A percentile compares a stretch with the other conserved stretches of the same genome.
Conservation (phyloP, 2,329 filamentous ascomycete genomes). For the Esteya vermicola region DNA sequence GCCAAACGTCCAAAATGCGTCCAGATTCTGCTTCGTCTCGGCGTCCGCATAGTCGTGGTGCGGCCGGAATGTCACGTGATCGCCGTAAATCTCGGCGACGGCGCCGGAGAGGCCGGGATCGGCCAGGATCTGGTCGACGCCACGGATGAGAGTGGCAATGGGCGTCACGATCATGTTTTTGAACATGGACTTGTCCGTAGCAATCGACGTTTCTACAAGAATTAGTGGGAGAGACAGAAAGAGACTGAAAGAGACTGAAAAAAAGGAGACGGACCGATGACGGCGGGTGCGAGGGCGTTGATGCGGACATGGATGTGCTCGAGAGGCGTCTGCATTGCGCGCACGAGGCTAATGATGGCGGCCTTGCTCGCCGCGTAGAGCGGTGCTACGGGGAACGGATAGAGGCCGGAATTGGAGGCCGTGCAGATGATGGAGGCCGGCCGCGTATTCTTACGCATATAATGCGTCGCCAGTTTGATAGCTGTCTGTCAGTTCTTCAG, state of each 20-base stretch:
- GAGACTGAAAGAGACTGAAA: background rate
- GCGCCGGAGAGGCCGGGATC: slow-evolving; percentile 26
- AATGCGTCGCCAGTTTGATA: slow-evolving; percentile 32
- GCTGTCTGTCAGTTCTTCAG: no score
- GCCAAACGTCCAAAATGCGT: slow-evolving; percentile 30
- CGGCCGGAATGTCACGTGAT: slow-evolving; percentile 30
- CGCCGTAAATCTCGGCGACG: slow-evolving; percentile 36
- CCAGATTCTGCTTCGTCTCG: slow-evolving; percentile 30
- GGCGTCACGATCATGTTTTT: slow-evolving; percentile 34
- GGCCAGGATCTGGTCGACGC: slow-evolving; percentile 25
- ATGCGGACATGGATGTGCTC: slow-evolving; percentile 29
- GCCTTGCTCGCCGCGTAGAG: slow-evolving; percentile 33
- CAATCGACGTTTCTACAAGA: slow-evolving; percentile 28
- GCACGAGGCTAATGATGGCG: slow-evolving; percentile 32
- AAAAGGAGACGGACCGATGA: slow-evolving; percentile 24
- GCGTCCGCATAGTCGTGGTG: slow-evolving; percentile 31
- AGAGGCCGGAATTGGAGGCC: slow-evolving; percentile 36
- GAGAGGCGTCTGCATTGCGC: slow-evolving; percentile 27
- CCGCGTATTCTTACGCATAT: slow-evolving; percentile 28
- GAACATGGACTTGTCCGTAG: slow-evolving; percentile 27
- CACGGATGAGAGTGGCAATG: slow-evolving; percentile 29
- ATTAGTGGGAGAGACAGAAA: background rate
- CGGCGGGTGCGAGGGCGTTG: slow-evolving; percentile 34
- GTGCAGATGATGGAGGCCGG: slow-evolving; percentile 35
- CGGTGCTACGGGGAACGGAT: slow-evolving; percentile 34